Evolutionary conservation across 208 protist genomes (phyloP).

Genomic region (Trypanosoma avium): DNA sequence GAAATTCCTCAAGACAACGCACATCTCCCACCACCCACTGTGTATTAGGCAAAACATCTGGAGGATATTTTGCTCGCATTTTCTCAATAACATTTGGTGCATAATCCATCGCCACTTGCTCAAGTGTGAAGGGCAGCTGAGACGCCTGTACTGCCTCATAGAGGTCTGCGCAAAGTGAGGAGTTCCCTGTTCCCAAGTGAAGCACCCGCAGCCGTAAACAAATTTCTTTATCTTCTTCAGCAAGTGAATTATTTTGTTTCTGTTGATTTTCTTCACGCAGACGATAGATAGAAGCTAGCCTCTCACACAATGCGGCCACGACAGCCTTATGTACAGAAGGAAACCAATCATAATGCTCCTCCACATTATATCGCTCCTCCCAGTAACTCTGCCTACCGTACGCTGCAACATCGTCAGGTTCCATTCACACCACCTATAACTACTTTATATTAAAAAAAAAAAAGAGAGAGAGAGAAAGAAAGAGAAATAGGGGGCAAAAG

Average conservation of each 20-base stretch:
- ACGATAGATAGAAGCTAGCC: conserved; percentile 14
- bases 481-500: too few relatives aligned
- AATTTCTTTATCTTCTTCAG: neutral
- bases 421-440: conserved; percentile 27
- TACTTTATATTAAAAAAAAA: too few relatives aligned
- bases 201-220: conserved; percentile 45
- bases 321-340: conserved; percentile 57
- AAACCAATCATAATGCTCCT: conserved; percentile 88
- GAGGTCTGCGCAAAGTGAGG: conserved; percentile 63
- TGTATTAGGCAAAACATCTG: conserved; percentile 38
- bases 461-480: too few relatives aligned
- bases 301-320: conserved; percentile 46
- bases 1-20: conserved; percentile 51
- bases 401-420: conserved; percentile 51
- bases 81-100: conserved; percentile 72
- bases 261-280: neutral
- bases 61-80: conserved; percentile 59
- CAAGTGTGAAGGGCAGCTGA: conserved; percentile 41
- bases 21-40: conserved; percentile 80
- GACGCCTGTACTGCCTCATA: conserved; percentile 23
- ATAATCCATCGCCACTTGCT: conserved; percentile 86
- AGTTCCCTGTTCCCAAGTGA: conserved; percentile 85
- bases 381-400: conserved; percentile 81
- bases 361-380: conserved; percentile 59
- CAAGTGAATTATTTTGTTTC: too few relatives aligned